Conservation (phyloP, 139 green algal genomes). For the Coelastrella sp. region DNA sequence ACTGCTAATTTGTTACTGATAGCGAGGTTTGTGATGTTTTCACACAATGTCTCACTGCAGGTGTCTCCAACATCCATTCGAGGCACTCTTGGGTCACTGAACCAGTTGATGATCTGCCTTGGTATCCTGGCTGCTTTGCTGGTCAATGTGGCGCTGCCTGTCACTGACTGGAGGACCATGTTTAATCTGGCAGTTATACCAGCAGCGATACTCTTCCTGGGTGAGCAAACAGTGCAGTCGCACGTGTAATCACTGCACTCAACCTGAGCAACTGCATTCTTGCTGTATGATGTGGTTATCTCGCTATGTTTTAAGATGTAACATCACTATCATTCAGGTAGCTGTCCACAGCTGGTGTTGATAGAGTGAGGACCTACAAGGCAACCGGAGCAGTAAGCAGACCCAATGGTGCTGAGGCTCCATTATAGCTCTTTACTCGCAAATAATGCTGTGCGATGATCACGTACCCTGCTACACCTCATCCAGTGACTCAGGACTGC, state of each 20-base stretch:
- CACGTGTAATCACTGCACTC: neutral
- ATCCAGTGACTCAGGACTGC: neutral
- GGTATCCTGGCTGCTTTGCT: slow-evolving; percentile 95
- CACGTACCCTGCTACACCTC: too few species aligned
- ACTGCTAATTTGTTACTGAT: too few species aligned
- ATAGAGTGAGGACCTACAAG: too few species aligned
- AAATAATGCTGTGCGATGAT: too few species aligned
- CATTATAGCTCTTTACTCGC: too few species aligned
- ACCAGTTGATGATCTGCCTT: slow-evolving; percentile 96
- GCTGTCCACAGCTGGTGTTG: too few species aligned
- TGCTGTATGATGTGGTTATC: neutral
- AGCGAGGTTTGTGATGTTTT: too few species aligned
- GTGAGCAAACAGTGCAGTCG: slow-evolving; percentile 53
- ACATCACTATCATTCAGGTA: too few species aligned
- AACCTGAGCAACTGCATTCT: too few species aligned
- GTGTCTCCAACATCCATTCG: slow-evolving; percentile 86
- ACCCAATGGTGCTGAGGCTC: too few species aligned
- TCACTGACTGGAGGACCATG: slow-evolving; percentile 86
- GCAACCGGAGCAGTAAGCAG: too few species aligned
- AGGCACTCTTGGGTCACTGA: slow-evolving; percentile 90
- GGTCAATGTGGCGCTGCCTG: slow-evolving; percentile 84
- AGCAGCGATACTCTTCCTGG: slow-evolving; percentile 75
- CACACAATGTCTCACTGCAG: slow-evolving; percentile 53
- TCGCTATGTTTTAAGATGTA: too few species aligned
- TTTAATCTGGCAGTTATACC: slow-evolving; percentile 84